Evolutionary conservation across 1,284 basidiomycete species (phyloP), one percentile per base, ranked within the genome.

Genomic region (Trichosporon sp.): DNA sequence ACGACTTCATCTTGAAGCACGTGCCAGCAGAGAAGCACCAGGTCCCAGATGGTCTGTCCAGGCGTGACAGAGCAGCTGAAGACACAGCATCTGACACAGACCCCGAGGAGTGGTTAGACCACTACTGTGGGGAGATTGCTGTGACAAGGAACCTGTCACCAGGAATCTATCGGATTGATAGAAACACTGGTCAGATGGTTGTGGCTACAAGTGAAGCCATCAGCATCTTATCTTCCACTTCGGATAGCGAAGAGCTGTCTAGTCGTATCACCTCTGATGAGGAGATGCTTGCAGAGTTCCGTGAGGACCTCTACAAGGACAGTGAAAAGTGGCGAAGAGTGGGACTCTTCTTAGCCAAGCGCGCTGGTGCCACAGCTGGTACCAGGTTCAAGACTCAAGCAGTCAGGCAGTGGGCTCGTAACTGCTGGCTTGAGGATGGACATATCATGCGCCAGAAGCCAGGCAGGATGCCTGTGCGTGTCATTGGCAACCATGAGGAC

Each of bases 61-160:
- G 60, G 10, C n/a, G 60, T 5, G 21, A 32, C 3, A 2, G 14
- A 2, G 25, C 34, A 8, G 52, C 27, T 7, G 49, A 54, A 14
- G 36, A 40, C n/a, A 40, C 8, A 19, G 46, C 29, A 13, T 19
- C 16, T 10, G 60, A 56, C 16, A 56, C 52, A 2, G 60, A 61
- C 54, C 60, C 54, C 7, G 60, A 61, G 27, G 36, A 21, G n/a
- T 61, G 60, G 60, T 31, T 61, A 14, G 60, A 61, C 33, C 33
- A 34, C 33, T 34, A 34, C 33, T 34, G 33, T 14, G 33, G 33
- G 33, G 33, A 34, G 33, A 34, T 34, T 8, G 33, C 33, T 34
- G 33, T 34, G 7, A 14, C 14, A 7, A 34, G 14, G 33, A 14
- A 14, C 33, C 33, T 34, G 7, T 14, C 8, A 8, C 33, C 33